phyloP scores from a whole-genome alignment of 169 alveolate genomes.

The Amoebophrya sp. region DNA sequence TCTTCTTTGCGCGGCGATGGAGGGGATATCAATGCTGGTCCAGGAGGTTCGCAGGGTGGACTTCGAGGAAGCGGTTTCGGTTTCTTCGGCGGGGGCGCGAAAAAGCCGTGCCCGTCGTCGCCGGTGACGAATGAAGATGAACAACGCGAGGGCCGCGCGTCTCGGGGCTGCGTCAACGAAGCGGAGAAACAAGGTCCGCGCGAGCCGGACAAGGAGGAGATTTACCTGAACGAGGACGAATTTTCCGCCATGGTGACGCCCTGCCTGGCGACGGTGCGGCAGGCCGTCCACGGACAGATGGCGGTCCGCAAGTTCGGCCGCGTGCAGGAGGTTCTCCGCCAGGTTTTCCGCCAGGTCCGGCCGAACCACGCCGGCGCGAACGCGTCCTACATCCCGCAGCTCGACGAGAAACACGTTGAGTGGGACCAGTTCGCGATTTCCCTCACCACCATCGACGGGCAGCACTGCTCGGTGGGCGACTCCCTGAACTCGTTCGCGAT shows the following conservation, averaged over 20 bases:
- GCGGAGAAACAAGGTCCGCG: no score
- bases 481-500: background rate
- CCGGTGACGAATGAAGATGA: background rate
- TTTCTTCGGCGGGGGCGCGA: background rate
- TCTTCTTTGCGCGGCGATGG: background rate
- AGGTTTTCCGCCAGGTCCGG: background rate
- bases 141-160: no score
- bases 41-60: background rate
- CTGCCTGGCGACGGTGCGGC: background rate
- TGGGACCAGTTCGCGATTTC: background rate
- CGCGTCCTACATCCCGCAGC: background rate
- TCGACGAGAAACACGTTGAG: background rate
- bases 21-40: background rate
- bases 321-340: background rate
- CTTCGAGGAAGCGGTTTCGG: background rate
- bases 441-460: background rate
- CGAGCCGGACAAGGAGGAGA: background rate
- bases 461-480: background rate
- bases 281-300: background rate
- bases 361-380: background rate
- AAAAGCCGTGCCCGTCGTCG: background rate
- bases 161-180: no score
- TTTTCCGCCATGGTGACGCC: background rate
- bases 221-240: background rate
- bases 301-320: background rate